Evolutionary conservation across 139 green algal species (phyloP), one percentile per base, ranked within the genome.

Genomic region (Chlamydomonas sphaeroides): DNA sequence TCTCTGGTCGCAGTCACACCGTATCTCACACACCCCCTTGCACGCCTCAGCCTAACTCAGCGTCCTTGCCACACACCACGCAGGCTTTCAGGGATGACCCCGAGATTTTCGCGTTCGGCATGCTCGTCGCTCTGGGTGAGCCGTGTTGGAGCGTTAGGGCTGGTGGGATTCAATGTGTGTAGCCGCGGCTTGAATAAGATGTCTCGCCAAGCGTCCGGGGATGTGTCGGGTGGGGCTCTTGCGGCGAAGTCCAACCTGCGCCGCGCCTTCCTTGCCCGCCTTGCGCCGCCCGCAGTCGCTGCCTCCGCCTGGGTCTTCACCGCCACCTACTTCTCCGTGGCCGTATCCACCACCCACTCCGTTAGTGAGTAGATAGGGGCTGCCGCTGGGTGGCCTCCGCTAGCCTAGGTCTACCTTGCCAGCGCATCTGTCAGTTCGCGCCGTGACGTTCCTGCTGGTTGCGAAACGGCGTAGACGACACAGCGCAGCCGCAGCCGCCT

Each of bases 291-390:
- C 42, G 53, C 88, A 3, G 41, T 63, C 4, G 75, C 76, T 10
- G 81, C 86, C 0, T 70, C 80, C 26, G n/a, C 80, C 3, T 88
- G 77, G 78, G 67, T 90, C 30, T 33, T 86, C 28, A 15, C 89
- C 1, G 91, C 90, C 18, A 88, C 87, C 11, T 84, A 84, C 49
- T 65, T 48, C 33, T 51, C 35, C 26, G 36, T 75, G 0, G 77
- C 77, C 7, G 77, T 84, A 28, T 85, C 75, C 57, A 85, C 84
- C 33, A 88, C 84, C 8, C 84, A 88, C 68, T 68, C 74, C 33
- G 75, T 88, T 33, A 79, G 88, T 88, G 61, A 78, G 84, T 88
- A 33, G 11, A 15, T 7, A 11, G n/a, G n/a, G n/a, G 30, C 8
- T 33, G 5, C 28, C 11, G 14, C 6, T 17, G 65, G 35, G 10